Evolutionary conservation across 148 eudicot species (phyloP), one percentile per base, ranked within the genome.

Genomic region (Drosera capensis): DNA sequence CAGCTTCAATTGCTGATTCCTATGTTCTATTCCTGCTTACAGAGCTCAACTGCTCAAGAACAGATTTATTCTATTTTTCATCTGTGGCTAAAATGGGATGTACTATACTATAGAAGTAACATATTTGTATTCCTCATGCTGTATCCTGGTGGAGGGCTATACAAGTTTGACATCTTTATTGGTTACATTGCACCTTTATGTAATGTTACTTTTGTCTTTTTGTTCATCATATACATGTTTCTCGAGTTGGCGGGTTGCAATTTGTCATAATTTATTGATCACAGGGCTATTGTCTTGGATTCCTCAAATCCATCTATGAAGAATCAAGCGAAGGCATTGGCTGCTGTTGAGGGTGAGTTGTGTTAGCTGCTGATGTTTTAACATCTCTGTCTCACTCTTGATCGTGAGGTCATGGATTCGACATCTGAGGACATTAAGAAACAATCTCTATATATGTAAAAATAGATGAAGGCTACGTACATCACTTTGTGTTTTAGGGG

Each of bases 341-440:
- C 77, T 59, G 82, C 86, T 63, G 79, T 70, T 17, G 95, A 92
- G 57, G 71, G 99, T 92, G 74, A 75, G 82, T 54, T 18, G 47
- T 31, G 6, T 28, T 31, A 14, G 24, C 16, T 13, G n/a, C 20
- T 23, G 8, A 8, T 3, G 9, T 44, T 22, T 44, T 24, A 2
- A 3, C 19, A 3, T 20, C 28, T 24, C 38, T 34, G 3, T 11
- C 38, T 34, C 14, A 5, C n/a, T 5, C 38, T 11, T 28, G 7
- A 28, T 28, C 11, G 5, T 28, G 5, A 11, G 7, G 5, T 5
- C 5, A 28, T 28, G 5, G 5, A 5, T 34, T 34, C 3, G 14
- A 11, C 11, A 11, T 13, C 9, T 15, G 14, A 34, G n/a, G n/a
- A 11, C 2, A 34, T 15, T 0, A 11, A 9, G 3, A 34, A 34